Conservation (phyloP, 495 filamentous ascomycete species). For the Aspergillus kassunensis region DNA sequence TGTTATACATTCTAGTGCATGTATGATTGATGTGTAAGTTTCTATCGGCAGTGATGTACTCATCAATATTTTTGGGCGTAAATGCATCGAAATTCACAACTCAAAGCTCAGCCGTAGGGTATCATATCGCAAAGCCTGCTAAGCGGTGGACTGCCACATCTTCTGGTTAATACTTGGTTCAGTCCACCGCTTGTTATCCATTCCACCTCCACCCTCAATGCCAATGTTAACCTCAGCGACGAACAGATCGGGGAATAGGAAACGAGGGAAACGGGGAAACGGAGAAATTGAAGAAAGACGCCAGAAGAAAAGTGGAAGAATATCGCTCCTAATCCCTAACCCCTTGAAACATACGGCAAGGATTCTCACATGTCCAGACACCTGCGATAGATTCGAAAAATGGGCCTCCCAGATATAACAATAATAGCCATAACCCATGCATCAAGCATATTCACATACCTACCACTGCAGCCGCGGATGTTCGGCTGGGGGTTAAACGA, state of each 20-base stretch:
- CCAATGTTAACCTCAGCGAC: neutral
- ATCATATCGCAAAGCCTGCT: slow-evolving; percentile 51
- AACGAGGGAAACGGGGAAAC: neutral
- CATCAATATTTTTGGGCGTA: slow-evolving; percentile 19
- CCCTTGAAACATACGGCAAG: slow-evolving; percentile 15
- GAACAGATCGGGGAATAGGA: slow-evolving; percentile 3
- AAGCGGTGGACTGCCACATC: slow-evolving; percentile 45
- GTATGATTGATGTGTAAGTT: slow-evolving; percentile 6
- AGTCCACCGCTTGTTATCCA: slow-evolving; percentile 5
- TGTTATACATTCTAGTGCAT: slow-evolving; percentile 3
- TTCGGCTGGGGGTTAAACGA: slow-evolving; percentile 10
- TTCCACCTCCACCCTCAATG: neutral
- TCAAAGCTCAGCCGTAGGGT: slow-evolving; percentile 46
- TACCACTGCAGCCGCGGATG: slow-evolving; percentile 15
- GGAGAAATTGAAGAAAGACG: slow-evolving; percentile 7
- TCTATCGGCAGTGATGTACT: slow-evolving; percentile 16
- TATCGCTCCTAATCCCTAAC: slow-evolving; percentile 11
- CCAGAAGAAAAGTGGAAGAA: slow-evolving; percentile 7
- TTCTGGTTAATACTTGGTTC: slow-evolving; percentile 20
- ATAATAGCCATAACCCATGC: slow-evolving; percentile 20
- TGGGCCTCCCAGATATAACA: slow-evolving; percentile 16
- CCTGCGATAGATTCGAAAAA: slow-evolving; percentile 18
- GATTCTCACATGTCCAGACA: slow-evolving; percentile 20
- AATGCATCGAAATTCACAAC: slow-evolving; percentile 30
- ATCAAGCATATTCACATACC: slow-evolving; percentile 22